Base-by-base conservation (phyloP, 805 yeast species). In the Pichia ethanolica region DNA sequence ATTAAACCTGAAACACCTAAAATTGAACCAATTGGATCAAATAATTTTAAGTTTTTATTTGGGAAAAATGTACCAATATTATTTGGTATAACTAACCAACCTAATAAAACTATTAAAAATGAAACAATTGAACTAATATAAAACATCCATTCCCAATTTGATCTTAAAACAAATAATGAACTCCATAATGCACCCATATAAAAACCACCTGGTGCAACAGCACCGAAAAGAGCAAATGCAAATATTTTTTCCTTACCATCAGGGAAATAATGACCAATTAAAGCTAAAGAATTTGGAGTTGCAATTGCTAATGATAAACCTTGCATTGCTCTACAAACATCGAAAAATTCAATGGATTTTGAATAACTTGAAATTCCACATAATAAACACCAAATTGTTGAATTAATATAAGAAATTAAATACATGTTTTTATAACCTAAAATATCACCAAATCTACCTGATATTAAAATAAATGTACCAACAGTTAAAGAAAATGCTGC, bases 371-470 rank as follows among this genome's bases (percentile, higher is more conserved):
- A 67, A 4, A 84, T 57, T 0, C 90, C 91, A 4, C 78, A 72
- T 20, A 86, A 64, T 44, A 83, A 54, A 1, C 81, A 68, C 84
- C 89, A 82, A 0, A 83, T 34, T 0, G 73, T 57, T 3, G 74
- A 64, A 79, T 86, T 75, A 7, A 64, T 44, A 64, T 81, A 80
- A 1, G 91, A 89, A 5, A 70, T 56, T 0, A 79, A 39, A 47
- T 82, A 70, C n/a, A 79, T 64, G 39, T 61, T 66, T 50, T 79
- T 81, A 47, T 82, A 69, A 0, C 93, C 93, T 56, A 77, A 79
- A 11, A 84, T 68, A 58, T 86, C 95, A 35, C 95, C 93, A 42
- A 83, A 59, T 45, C 82, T 72, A 8, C 93, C 93, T 36, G 84
- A 75, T 5, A 81, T 69, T 36, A 86, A 63, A 45, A 86, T 84